Conservation (phyloP, 1,284 basidiomycete genomes). For the Irpex rosettiformis region DNA sequence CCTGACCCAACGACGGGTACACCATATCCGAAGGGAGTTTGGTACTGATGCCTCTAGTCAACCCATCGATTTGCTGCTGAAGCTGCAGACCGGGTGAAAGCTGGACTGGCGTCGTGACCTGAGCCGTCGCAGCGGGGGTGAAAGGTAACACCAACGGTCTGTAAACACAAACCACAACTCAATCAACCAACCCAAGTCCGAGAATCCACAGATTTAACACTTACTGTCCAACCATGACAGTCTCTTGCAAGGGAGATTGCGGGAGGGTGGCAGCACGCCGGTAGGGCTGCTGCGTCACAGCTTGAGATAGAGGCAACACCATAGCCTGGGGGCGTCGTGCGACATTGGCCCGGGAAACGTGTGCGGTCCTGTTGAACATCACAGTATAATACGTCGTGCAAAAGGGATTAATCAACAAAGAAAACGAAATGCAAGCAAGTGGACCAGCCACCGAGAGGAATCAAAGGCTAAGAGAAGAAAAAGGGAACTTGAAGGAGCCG, state of each 20-base stretch:
- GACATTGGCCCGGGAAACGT: not conserved
- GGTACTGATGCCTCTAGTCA: conserved; percentile 22
- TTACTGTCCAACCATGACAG: conserved; percentile 5
- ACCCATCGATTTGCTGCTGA: conserved; percentile 22
- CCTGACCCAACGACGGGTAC: conserved; percentile 22
- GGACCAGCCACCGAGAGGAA: conserved; percentile 14
- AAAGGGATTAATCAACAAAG: not conserved
- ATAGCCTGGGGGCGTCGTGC: conserved; percentile 6
- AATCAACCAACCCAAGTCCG: not conserved
- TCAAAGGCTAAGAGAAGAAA: not conserved
- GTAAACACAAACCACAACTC: not conserved
- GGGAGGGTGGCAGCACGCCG: conserved; percentile 3
- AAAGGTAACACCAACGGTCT: conserved; percentile 6
- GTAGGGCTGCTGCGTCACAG: conserved; percentile 5
- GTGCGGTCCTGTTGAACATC: conserved; percentile 12
- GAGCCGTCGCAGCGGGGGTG: not conserved
- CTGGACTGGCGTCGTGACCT: not conserved
- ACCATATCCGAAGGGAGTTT: conserved; percentile 22
- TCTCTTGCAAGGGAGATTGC: conserved; percentile 11
- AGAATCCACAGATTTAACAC: no score
- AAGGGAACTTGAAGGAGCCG: not conserved
- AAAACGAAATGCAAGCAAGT: conserved; percentile 6
- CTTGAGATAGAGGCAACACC: conserved; percentile 6
- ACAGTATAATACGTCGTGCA: not conserved
- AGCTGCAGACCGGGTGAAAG: conserved; percentile 12